Conservation (phyloP, 441 rosid species). For the Populus hybrid region DNA sequence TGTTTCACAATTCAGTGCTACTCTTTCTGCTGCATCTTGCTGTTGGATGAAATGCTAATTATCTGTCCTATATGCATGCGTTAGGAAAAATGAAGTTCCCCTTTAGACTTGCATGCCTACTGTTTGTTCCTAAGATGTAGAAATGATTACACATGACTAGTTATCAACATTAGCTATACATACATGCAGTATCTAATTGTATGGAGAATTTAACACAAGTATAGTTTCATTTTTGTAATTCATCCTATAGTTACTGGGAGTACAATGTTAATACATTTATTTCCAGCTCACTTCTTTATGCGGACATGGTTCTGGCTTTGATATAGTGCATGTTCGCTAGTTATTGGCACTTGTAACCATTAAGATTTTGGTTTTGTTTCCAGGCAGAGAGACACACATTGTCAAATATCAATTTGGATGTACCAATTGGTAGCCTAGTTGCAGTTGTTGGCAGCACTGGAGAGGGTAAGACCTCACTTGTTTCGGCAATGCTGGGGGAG, state of each 20-base stretch:
- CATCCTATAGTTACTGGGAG: too few relatives aligned
- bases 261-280: too few relatives aligned
- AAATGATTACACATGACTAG: too few relatives aligned
- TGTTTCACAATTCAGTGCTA: too few relatives aligned
- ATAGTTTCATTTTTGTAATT: too few relatives aligned
- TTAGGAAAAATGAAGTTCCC: constrained; percentile 7
- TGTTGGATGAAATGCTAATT: too few relatives aligned
- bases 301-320: neutral
- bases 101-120: neutral
- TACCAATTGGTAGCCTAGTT: constrained; percentile 86
- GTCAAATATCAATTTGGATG: constrained; percentile 75
- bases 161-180: too few relatives aligned
- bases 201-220: too few relatives aligned
- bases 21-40: too few relatives aligned
- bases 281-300: neutral
- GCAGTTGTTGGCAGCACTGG: constrained; percentile 96
- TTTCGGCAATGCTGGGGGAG: too few relatives aligned
- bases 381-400: constrained; percentile 83
- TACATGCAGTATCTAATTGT: too few relatives aligned
- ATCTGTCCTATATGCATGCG: neutral
- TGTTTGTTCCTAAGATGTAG: too few relatives aligned
- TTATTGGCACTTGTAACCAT: neutral
- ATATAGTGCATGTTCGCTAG: neutral
- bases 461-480: constrained; percentile 83
- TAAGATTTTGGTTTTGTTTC: constrained; percentile 18